Percentiles rank a stretch among this genome's conserved stretches.
Conservation (phyloP, 2,329 filamentous ascomycete species). For the Didymella arachidicola region DNA sequence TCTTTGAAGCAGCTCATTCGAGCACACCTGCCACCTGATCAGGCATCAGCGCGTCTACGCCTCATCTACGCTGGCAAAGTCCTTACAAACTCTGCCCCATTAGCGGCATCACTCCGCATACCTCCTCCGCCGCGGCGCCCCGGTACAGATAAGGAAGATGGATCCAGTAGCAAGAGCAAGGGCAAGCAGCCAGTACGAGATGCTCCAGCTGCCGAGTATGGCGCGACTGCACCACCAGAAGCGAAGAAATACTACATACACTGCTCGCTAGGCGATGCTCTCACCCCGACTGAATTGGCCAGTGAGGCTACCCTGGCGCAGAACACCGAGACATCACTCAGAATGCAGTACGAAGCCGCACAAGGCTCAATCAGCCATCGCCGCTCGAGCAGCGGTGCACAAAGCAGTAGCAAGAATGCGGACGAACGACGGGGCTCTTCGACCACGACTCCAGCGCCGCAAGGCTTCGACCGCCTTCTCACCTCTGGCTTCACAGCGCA, state of each 20-base stretch:
- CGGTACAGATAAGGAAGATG: constrained; percentile 31
- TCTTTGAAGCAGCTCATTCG: constrained; percentile 86
- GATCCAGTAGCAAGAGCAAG: constrained; percentile 60
- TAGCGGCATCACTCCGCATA: constrained; percentile 73
- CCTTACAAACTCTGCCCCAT: constrained; percentile 74
- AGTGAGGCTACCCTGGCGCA: constrained; percentile 64
- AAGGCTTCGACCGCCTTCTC: constrained; percentile 88
- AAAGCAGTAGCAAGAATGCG: constrained; percentile 20
- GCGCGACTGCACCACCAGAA: constrained; percentile 30
- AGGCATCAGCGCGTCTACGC: constrained; percentile 75
- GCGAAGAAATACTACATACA: constrained; percentile 80
- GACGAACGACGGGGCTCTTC: constrained; percentile 33
- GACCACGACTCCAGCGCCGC: constrained; percentile 64
- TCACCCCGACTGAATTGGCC: constrained; percentile 73
- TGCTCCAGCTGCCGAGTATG: constrained; percentile 40
- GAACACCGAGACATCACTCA: constrained; percentile 51
- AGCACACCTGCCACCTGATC: constrained; percentile 67
- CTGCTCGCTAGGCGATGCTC: constrained; percentile 84
- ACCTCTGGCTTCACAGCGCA: constrained; percentile 79
- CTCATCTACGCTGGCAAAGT: constrained; percentile 91
- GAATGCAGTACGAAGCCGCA: constrained; percentile 37
- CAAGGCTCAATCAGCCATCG: constrained; percentile 24
- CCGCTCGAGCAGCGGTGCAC: constrained; percentile 26
- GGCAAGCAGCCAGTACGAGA: constrained; percentile 71
- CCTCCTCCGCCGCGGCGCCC: constrained; percentile 61